Percentiles rank a stretch among this genome's conserved stretches.
These are phyloP conservation scores for Claviceps arundinis DNA, from an alignment of 2,329 filamentous ascomycete species.

Conservation along the genomic window DNA sequence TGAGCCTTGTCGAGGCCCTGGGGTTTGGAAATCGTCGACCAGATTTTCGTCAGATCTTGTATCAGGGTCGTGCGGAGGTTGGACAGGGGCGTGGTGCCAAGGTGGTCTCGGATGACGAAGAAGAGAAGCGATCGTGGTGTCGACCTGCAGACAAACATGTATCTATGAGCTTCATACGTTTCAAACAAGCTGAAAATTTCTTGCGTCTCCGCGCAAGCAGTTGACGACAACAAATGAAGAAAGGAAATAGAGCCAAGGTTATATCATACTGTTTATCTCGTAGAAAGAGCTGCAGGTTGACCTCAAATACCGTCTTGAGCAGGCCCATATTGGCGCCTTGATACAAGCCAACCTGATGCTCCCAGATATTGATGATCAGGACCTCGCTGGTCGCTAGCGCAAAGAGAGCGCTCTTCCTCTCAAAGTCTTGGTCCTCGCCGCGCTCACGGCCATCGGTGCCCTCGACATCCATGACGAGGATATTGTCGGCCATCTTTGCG, in stretches of 20 bases:
- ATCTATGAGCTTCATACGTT: slow-evolving; percentile 8
- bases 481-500: slow-evolving; percentile 81
- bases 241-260: not conserved
- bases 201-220: not conserved
- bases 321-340: slow-evolving; percentile 98
- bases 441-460: slow-evolving; percentile 92
- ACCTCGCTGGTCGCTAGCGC: slow-evolving; percentile 96
- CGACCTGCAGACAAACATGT: slow-evolving; percentile 37
- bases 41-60: slow-evolving; percentile 83
- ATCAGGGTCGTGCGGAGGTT: slow-evolving; percentile 85
- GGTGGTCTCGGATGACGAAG: slow-evolving; percentile 96
- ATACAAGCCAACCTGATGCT: slow-evolving; percentile 95
- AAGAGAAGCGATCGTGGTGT: slow-evolving; percentile 86
- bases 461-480: slow-evolving; percentile 98
- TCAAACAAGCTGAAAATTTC: not conserved
- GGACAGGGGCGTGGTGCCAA: slow-evolving; percentile 77
- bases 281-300: slow-evolving; percentile 91
- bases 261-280: slow-evolving; percentile 75
- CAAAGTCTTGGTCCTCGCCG: slow-evolving; percentile 97
- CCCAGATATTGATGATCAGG: slow-evolving; percentile 97
- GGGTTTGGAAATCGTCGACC: slow-evolving; percentile 86
- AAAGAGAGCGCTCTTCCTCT: slow-evolving; percentile 95
- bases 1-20: slow-evolving; percentile 72
- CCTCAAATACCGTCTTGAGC: slow-evolving; percentile 97
- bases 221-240: not conserved